Conservation (phyloP, 805 yeast genomes). For the Myxozyma melibiosi region DNA sequence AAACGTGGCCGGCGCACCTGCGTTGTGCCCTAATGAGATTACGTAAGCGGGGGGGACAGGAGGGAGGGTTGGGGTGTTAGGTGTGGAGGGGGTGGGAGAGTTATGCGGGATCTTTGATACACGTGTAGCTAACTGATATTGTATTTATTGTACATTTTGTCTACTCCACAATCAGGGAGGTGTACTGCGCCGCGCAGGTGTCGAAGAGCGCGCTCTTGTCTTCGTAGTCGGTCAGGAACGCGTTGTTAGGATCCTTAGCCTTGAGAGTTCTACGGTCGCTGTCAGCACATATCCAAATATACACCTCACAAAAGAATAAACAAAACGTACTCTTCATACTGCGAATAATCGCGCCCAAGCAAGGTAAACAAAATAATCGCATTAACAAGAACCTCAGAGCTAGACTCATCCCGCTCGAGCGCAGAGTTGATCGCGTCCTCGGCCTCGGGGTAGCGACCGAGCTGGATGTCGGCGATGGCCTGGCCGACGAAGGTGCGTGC, state of each 20-base stretch:
- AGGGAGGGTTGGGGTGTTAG: too few relatives aligned
- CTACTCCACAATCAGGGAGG: conserved; percentile 26
- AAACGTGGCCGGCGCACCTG: not conserved
- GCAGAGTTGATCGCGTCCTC: conserved; percentile 53
- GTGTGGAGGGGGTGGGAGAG: not conserved
- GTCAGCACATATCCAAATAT: conserved; percentile 23
- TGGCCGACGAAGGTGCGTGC: conserved; percentile 62
- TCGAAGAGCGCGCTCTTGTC: conserved; percentile 70
- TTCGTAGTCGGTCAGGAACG: conserved; percentile 57
- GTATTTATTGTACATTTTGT: not conserved
- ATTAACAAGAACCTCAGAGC: conserved; percentile 55
- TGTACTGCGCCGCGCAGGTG: conserved; percentile 63
- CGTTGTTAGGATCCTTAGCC: conserved; percentile 57
- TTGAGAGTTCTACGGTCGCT: conserved; percentile 51
- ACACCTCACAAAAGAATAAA: not conserved
- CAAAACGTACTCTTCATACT: conserved; percentile 18
- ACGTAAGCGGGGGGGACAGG: not conserved
- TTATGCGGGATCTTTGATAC: not conserved
- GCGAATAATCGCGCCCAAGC: conserved; percentile 48
- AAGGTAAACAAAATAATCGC: conserved; percentile 64
- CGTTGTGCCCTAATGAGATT: not conserved
- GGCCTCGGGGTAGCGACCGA: conserved; percentile 82
- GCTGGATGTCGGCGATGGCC: conserved; percentile 73
- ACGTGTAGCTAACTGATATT: not conserved
- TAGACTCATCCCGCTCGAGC: conserved; percentile 46